Evolutionary conservation across 768 basidiomycete genomes (phyloP), one percentile per base, ranked within the genome.

Genomic region (Dacryopinax spathularia): DNA sequence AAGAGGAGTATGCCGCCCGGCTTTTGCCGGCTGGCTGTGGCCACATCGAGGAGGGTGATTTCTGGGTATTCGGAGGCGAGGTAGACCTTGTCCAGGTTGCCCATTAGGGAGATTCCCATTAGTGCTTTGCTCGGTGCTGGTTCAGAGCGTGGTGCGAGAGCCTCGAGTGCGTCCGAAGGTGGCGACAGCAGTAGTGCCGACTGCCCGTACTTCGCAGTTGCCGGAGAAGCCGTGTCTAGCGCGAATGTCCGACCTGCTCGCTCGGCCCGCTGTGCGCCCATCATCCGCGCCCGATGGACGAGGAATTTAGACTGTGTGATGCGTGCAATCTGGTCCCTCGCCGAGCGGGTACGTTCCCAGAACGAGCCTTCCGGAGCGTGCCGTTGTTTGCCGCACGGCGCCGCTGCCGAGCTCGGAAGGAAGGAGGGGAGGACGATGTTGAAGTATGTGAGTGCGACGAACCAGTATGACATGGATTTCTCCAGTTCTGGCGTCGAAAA

Each of bases 71-170:
- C 66, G 10, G 77, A 74, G 70, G 89, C 88, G 66, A 84, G 82
- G 76, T 91, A 92, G 33, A 85, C 87, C 2, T 82, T 86, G 71
- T 91, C 89, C 62, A 91, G 76, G 70, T 90, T 91, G 1, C 90
- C 89, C 20, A 91, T 78, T 64, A 93, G 78, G 4, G 89, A 92
- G 48, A 91, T 74, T 0, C 89, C 90, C 65, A 91, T 80, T 44
- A 92, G 77, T 12, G 86, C 87, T 20, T 56, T 56, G 25, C 48
- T 56, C 7, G 48, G 48, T 29, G 31, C 48, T 5, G 48, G 13
- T 18, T 56, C 48, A 15, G 25, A 15, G 13, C 48, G 48, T 22
- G 48, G 48, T 29, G 48, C 25, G 48, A 56, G 25, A 13, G 48
- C 48, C 25, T 10, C 25, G 25, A 56, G 48, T 20, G 48, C 48